Evolutionary conservation across 805 yeast species (phyloP).

Genomic region (Pachysolen tannophilus): DNA sequence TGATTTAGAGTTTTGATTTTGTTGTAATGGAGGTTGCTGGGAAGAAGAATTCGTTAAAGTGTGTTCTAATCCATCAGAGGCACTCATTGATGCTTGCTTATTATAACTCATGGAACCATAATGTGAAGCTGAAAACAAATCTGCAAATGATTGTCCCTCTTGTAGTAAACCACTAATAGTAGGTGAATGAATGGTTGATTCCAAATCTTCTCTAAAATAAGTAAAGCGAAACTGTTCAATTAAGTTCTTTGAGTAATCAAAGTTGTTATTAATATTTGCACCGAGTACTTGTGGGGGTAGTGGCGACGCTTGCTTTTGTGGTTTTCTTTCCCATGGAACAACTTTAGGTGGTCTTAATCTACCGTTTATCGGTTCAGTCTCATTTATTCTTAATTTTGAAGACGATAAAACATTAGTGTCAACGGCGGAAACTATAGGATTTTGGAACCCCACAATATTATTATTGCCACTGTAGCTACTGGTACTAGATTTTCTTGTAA

Average conservation of each 20-base stretch:
- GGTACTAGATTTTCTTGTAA: constrained; percentile 5
- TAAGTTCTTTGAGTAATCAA: constrained; percentile 11
- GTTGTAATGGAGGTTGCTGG: constrained; percentile 12
- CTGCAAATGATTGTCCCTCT: constrained; percentile 52
- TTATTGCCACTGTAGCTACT: constrained; percentile 8
- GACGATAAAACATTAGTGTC: constrained; percentile 17
- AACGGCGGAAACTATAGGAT: constrained; percentile 25
- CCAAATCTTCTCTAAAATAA: constrained; percentile 83
- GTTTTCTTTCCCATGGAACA: constrained; percentile 61
- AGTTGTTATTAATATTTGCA: constrained; percentile 2
- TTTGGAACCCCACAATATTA: constrained; percentile 28
- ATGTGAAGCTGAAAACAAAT: constrained; percentile 47
- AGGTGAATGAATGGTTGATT: constrained; percentile 85
- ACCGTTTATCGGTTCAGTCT: constrained; percentile 48
- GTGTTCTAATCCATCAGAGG: background rate
- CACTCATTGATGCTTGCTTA: background rate
- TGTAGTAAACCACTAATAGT: constrained; percentile 74
- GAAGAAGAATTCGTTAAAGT: constrained; percentile 2
- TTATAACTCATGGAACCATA: constrained; percentile 16
- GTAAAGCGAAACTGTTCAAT: constrained; percentile 69
- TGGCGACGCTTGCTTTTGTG: constrained; percentile 7
- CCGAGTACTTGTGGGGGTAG: no score
- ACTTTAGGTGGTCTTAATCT: constrained; percentile 68
- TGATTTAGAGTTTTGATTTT: constrained; percentile 8
- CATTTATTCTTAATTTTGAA: constrained; percentile 32